phyloP scores from a whole-genome alignment of 78 protist genomes.

The Mastigamoeba balamuthi region DNA sequence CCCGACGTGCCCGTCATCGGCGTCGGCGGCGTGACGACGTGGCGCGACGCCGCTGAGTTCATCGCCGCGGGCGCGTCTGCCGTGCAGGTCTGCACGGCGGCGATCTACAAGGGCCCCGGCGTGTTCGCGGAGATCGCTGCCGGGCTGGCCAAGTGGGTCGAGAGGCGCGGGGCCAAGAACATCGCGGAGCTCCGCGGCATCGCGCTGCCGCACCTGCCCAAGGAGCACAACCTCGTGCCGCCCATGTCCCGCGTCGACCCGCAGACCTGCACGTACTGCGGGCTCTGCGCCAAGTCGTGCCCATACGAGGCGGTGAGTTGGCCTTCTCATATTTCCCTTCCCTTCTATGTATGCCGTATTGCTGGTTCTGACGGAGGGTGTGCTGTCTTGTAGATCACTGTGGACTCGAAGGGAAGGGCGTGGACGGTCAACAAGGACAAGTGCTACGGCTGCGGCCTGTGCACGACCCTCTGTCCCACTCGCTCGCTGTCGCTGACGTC shows the following conservation, averaged over 20 bases:
- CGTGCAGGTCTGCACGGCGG: background rate
- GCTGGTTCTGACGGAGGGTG: too few relatives aligned
- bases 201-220: background rate
- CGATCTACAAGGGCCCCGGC: background rate
- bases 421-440: background rate
- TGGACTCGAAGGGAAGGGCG: background rate
- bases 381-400: too few relatives aligned
- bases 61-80: background rate
- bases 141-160: background rate
- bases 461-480: background rate
- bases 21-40: background rate
- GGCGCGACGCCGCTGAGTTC: background rate
- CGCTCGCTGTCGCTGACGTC: background rate
- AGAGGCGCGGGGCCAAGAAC: background rate
- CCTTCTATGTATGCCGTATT: background rate
- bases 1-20: background rate
- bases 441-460: background rate
- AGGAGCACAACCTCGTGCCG: background rate
- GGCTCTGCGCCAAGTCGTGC: background rate
- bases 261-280: background rate
- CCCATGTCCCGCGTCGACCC: background rate
- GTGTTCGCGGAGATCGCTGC: background rate
- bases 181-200: background rate
- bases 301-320: background rate
- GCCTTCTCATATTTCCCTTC: background rate